A percentile compares a stretch with the other conserved stretches of the same genome.
Evolutionary conservation across 768 basidiomycete genomes (phyloP).

Genomic region (Trametes punicea): DNA sequence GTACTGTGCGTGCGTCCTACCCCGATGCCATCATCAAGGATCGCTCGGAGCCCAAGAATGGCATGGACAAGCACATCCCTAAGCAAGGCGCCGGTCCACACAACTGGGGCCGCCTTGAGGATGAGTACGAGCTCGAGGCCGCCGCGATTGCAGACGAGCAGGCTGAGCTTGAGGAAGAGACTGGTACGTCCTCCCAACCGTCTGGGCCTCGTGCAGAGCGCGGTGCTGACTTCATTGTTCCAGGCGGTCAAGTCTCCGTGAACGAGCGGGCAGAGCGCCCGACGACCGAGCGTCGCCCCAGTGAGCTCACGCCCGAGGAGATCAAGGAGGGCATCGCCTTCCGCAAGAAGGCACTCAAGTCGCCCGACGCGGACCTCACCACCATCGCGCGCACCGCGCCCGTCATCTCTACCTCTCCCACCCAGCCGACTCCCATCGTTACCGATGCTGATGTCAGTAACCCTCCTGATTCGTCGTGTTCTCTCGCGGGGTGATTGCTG

Average conservation of each 20-base stretch:
- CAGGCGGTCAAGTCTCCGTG: slow-evolving; percentile 6
- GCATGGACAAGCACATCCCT: slow-evolving; percentile 65
- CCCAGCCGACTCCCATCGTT: slow-evolving; percentile 28
- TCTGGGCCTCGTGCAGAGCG: background rate
- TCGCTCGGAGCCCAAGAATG: slow-evolving; percentile 76
- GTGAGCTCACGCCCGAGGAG: slow-evolving; percentile 58
- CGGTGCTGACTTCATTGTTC: background rate
- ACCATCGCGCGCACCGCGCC: slow-evolving; percentile 82
- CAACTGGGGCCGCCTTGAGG: slow-evolving; percentile 77
- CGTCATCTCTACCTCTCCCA: slow-evolving; percentile 54
- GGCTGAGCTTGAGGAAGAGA: slow-evolving; percentile 37
- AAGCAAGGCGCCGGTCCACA: slow-evolving; percentile 80
- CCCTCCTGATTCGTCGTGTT: background rate
- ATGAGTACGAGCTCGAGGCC: slow-evolving; percentile 60
- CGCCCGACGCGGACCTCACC: slow-evolving; percentile 53
- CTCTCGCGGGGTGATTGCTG: background rate
- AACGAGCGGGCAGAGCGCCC: slow-evolving; percentile 6
- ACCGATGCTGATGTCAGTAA: slow-evolving; percentile 28
- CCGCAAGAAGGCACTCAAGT: slow-evolving; percentile 71
- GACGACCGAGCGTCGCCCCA: slow-evolving; percentile 30
- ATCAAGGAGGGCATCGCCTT: slow-evolving; percentile 59
- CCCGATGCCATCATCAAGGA: slow-evolving; percentile 73
- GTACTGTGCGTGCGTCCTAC: slow-evolving; percentile 69
- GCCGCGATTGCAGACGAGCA: slow-evolving; percentile 59
- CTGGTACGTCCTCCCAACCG: slow-evolving; percentile 14